Evolutionary conservation across 352 stramenopile genomes (phyloP), one percentile per base, ranked within the genome.

Genomic region (Thraustochytrium sp.): DNA sequence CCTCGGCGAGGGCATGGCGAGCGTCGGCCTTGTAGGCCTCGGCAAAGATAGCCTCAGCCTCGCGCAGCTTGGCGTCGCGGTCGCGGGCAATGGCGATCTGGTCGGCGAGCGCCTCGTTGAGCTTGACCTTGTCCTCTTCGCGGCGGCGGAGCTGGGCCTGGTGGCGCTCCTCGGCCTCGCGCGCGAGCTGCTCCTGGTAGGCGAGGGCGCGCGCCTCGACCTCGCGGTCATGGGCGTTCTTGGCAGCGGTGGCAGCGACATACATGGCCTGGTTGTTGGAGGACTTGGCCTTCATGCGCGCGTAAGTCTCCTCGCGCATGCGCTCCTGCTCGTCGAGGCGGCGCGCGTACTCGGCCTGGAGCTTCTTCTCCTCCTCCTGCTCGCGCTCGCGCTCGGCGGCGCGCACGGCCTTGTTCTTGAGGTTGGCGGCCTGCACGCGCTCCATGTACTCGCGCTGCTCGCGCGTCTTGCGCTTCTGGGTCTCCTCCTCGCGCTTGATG

Each of bases 241-340:
- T 80, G 23, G 42, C 68, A 11, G 68, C 68, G 26, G 68, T 80
- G 42, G 68, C 68, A 29, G 48, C 48, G 23, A 80, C 31, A 44
- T 80, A 80, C 68, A 80, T 80, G 18, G 31, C 31, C 5, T 80
- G 68, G 49, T 80, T 80, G 23, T 80, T 46, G 29, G 13, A 37
- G 68, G 68, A 80, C 51, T 80, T 80, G 37, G 68, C 68, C 68
- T 80, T 80, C 68, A 80, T 80, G 37, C 68, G 48, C 26, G 31
- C 68, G n/a, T 55, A 80, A 23, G 68, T 80, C 51, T 80, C 68
- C 23, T 63, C 31, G 37, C 68, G 48, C 44, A 80, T 63, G 46
- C 68, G 68, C 51, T 80, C 68, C 68, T 80, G 68, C 37, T 80
- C 68, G 38, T 80, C 68, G n/a, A 80, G 68, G 38, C 68, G 68